Percentiles rank a stretch among this genome's conserved stretches.
These are phyloP conservation scores for Phascolomyces articulosus DNA, from an alignment of 371 early-diverging fungal genomes.

Conservation along the genomic window DNA sequence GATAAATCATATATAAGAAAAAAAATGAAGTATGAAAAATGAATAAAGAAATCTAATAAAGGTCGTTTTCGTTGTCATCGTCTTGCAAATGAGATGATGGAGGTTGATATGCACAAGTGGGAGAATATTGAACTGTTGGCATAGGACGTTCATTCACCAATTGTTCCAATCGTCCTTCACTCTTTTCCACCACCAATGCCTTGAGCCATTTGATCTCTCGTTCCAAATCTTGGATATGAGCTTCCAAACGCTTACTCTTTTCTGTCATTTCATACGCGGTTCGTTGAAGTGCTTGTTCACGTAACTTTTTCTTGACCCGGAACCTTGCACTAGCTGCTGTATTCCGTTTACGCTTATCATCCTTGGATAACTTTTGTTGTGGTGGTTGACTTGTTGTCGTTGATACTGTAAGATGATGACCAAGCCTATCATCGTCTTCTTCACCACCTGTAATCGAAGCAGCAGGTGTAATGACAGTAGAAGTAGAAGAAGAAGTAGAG, in stretches of 20 bases:
- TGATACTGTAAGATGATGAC: no score
- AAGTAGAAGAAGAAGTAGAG: not conserved
- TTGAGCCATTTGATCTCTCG: constrained; percentile 91
- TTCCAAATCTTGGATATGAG: constrained; percentile 78
- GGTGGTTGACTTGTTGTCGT: not conserved
- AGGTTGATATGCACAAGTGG: not conserved
- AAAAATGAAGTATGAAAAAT: not conserved
- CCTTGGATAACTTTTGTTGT: constrained; percentile 43
- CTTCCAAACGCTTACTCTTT: constrained; percentile 74
- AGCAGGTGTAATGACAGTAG: no score
- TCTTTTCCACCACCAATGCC: constrained; percentile 82
- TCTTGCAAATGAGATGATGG: not conserved
- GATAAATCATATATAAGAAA: not conserved
- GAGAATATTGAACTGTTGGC: not conserved
- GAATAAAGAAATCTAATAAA: not conserved
- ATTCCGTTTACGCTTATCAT: constrained; percentile 90
- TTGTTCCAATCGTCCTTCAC: constrained; percentile 32
- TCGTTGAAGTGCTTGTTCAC: constrained; percentile 85
- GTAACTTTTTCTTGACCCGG: constrained; percentile 89
- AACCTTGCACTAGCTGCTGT: constrained; percentile 97
- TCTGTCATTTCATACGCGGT: constrained; percentile 84
- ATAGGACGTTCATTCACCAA: constrained; percentile 30
- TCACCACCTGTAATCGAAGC: no score
- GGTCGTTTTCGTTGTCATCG: not conserved
- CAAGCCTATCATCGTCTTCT: not conserved